phyloP scores from a whole-genome alignment of 805 yeast genomes.

The baker's yeast (Saccharomyces cerevisiae) region DNA sequence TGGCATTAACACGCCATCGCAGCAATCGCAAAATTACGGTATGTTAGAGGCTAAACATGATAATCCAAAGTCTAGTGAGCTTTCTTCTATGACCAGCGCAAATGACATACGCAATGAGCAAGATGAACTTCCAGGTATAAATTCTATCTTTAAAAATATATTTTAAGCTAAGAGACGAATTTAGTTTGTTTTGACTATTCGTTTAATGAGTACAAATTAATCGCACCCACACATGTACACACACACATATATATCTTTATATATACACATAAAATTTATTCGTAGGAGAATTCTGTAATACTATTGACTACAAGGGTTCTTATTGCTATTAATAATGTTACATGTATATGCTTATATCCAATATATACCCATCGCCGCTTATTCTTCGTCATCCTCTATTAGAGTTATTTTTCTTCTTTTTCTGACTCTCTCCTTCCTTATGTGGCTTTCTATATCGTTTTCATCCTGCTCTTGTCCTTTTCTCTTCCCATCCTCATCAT shows the following conservation, averaged over 20 bases:
- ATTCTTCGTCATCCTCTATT: constrained; percentile 4
- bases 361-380: not conserved
- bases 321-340: not conserved
- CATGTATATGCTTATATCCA: not conserved
- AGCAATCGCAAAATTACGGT: not conserved
- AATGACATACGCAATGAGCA: not conserved
- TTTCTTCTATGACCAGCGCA: not conserved
- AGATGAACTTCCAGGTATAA: constrained; percentile 14
- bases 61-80: not conserved
- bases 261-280: not conserved
- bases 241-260: not conserved
- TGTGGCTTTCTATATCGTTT: constrained; percentile 15
- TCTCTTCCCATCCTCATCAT: constrained; percentile 6
- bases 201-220: not conserved
- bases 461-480: constrained; percentile 13
- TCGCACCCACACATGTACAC: not conserved
- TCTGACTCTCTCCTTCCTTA: constrained; percentile 4
- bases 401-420: not conserved
- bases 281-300: not conserved
- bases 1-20: not conserved
- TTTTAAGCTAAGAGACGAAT: constrained; percentile 1
- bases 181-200: not conserved
- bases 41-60: not conserved
- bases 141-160: constrained; percentile 15
- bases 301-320: not conserved